A percentile compares a stretch with the other conserved stretches of the same genome.
Conservation (phyloP, 495 filamentous ascomycete genomes). For the Chaetomium fimeti region DNA sequence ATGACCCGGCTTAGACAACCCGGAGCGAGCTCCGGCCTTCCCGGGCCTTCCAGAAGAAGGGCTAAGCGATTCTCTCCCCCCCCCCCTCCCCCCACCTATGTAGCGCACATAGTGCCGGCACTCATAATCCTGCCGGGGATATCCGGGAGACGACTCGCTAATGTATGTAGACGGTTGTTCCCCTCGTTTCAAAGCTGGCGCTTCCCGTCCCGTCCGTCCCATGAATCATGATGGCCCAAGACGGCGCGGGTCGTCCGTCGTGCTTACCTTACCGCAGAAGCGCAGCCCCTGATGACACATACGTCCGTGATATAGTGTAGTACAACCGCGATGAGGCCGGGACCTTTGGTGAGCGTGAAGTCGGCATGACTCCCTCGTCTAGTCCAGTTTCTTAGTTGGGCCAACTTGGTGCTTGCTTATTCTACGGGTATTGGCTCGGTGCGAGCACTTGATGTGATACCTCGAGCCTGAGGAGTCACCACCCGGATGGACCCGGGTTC, state of each 20-base stretch:
- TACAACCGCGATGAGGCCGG: conserved; percentile 22
- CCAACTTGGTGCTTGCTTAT: conserved; percentile 4
- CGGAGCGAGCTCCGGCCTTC: conserved; percentile 8
- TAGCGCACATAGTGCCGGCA: neutral
- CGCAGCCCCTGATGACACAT: neutral
- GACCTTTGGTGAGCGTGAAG: neutral
- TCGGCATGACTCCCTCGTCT: neutral
- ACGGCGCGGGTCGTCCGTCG: neutral
- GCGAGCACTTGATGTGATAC: neutral
- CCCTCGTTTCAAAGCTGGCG: neutral
- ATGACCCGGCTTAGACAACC: neutral
- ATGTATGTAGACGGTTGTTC: neutral
- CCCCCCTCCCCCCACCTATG: neutral
- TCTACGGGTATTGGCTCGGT: neutral
- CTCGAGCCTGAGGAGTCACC: neutral
- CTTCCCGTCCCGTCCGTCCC: conserved; percentile 5
- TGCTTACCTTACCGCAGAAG: neutral
- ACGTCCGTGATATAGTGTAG: conserved; percentile 6
- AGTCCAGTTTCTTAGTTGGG: too few relatives aligned
- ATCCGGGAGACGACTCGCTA: too few relatives aligned
- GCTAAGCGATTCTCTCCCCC: neutral
- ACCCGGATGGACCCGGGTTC: neutral
- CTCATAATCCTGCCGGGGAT: neutral
- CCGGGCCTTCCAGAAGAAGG: conserved; percentile 11
- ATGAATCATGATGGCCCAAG: neutral